These are phyloP conservation scores for Ogataea glucozyma DNA, from an alignment of 805 yeast species.

Conservation along the genomic window DNA sequence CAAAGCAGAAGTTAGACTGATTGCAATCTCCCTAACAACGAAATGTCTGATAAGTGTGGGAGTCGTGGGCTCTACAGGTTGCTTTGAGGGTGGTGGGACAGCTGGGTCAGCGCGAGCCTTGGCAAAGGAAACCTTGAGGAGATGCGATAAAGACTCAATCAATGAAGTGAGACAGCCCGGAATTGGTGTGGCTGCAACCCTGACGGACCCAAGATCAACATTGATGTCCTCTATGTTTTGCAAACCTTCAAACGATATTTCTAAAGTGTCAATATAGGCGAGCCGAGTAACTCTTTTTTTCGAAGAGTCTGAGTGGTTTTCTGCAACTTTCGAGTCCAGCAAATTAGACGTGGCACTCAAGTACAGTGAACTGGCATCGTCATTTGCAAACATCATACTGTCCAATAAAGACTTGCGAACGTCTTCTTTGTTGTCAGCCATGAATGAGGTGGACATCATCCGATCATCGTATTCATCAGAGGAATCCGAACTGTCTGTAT, in stretches of 20 bases:
- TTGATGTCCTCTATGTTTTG: constrained; percentile 37
- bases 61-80: constrained; percentile 20
- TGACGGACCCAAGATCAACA: constrained; percentile 41
- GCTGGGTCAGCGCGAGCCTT: constrained; percentile 3
- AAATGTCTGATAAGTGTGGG: constrained; percentile 40
- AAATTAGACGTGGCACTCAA: constrained; percentile 76
- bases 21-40: constrained; percentile 36
- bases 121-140: constrained; percentile 18
- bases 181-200: constrained; percentile 46
- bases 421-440: constrained; percentile 32
- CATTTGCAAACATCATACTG: constrained; percentile 66
- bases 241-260: constrained; percentile 50
- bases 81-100: constrained; percentile 10
- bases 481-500: no score
- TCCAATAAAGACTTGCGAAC: constrained; percentile 42
- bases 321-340: constrained; percentile 27
- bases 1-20: constrained; percentile 52
- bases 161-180: constrained; percentile 41
- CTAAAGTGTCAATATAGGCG: constrained; percentile 38
- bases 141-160: constrained; percentile 40
- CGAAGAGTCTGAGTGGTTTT: neutral
- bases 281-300: constrained; percentile 23
- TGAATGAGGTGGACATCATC: constrained; percentile 38
- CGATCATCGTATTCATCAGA: constrained; percentile 40
- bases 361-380: constrained; percentile 69